Percentiles rank a stretch among this genome's conserved stretches.
These are phyloP conservation scores for Fusarium penzigii DNA, from an alignment of 2,329 filamentous ascomycete genomes.

Conservation along the genomic window DNA sequence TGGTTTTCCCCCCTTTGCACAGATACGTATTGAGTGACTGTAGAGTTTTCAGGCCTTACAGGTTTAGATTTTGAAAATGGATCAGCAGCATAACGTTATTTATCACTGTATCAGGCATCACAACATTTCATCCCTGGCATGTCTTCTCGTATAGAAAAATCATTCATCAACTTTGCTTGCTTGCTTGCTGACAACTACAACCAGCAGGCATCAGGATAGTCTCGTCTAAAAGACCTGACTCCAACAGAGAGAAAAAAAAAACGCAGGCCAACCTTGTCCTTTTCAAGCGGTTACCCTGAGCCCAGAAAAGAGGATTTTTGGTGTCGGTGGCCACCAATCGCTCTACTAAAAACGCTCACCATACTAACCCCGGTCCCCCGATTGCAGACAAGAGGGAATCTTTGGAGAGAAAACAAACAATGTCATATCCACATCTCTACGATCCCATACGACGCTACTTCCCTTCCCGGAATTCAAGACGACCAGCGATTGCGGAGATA, in stretches of 20 bases:
- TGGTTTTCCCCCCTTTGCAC: too few relatives aligned
- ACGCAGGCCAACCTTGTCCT: constrained; percentile 20
- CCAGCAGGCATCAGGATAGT: constrained; percentile 23
- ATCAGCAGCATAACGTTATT: neutral
- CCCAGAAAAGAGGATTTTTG: constrained; percentile 15
- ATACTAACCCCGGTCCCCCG: neutral
- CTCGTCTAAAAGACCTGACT: constrained; percentile 33
- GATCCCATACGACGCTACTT: constrained; percentile 20
- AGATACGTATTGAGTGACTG: too few relatives aligned
- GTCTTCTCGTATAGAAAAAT: constrained; percentile 8
- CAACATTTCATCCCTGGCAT: neutral
- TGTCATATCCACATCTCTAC: constrained; percentile 21
- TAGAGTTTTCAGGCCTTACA: too few relatives aligned
- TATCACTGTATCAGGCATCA: neutral
- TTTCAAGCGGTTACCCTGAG: constrained; percentile 20
- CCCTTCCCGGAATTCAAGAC: constrained; percentile 12
- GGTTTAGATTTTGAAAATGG: too few relatives aligned
- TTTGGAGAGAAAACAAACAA: constrained; percentile 22
- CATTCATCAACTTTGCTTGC: constrained; percentile 34
- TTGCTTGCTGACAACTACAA: constrained; percentile 27
- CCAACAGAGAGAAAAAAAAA: constrained; percentile 20
- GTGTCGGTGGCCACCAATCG: constrained; percentile 19
- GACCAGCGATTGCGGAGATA: constrained; percentile 16
- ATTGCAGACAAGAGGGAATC: constrained; percentile 20
- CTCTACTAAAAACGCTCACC: neutral